Conservation (phyloP, 805 yeast genomes). For the Blastobotrys robertii region DNA sequence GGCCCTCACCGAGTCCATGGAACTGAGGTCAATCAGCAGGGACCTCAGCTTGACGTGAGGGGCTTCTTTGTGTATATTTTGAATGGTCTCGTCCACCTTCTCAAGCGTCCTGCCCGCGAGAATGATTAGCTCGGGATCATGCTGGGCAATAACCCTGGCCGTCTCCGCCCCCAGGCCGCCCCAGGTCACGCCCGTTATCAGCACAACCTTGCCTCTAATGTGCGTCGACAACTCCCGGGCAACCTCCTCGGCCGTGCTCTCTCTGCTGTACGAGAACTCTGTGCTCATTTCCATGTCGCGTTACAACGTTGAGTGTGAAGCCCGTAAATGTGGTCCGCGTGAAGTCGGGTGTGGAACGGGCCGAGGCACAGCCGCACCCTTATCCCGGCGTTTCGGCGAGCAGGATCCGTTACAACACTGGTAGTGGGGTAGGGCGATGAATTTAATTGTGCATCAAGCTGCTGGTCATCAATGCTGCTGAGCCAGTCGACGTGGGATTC, state of each 20-base stretch:
- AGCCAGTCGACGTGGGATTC: no score
- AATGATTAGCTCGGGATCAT: constrained; percentile 6
- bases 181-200: constrained; percentile 10
- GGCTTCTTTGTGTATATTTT: constrained; percentile 2
- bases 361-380: background rate
- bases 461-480: no score
- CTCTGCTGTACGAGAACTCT: no score
- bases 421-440: no score
- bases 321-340: background rate
- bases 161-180: constrained; percentile 14
- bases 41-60: constrained; percentile 6
- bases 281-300: background rate
- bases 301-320: background rate
- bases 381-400: no score
- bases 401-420: no score
- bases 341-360: background rate
- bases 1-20: constrained; percentile 7
- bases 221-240: background rate
- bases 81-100: constrained; percentile 6
- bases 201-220: constrained; percentile 7
- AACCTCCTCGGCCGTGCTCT: no score
- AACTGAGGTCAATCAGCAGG: constrained; percentile 12
- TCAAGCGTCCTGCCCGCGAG: constrained; percentile 5
- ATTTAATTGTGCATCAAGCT: no score
- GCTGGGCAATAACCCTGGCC: constrained; percentile 5